These are phyloP conservation scores for Clonostachys solani DNA, from an alignment of 2,329 filamentous ascomycete genomes.

Conservation along the genomic window DNA sequence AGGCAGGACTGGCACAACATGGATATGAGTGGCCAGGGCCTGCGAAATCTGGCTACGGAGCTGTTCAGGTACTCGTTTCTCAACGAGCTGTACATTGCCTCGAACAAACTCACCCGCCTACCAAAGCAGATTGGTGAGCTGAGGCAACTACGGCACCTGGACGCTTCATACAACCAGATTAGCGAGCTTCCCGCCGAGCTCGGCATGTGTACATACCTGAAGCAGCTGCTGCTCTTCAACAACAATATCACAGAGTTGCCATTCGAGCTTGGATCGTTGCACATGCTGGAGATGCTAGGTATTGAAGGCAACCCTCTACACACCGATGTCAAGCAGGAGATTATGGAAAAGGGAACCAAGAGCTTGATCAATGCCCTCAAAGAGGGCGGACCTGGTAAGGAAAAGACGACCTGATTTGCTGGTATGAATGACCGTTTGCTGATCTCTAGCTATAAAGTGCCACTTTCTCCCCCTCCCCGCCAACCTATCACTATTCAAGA, in stretches of 20 bases:
- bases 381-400: constrained; percentile 79
- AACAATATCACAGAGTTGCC: constrained; percentile 83
- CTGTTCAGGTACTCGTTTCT: constrained; percentile 88
- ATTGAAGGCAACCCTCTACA: constrained; percentile 89
- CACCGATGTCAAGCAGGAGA: constrained; percentile 69
- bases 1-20: constrained; percentile 88
- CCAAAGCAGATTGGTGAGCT: constrained; percentile 79
- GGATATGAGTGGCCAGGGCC: constrained; percentile 92
- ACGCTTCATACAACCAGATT: constrained; percentile 86
- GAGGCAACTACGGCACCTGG: constrained; percentile 75
- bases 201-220: constrained; percentile 93
- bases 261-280: constrained; percentile 82
- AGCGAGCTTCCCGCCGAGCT: constrained; percentile 81
- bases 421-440: neutral
- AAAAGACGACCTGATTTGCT: constrained; percentile 10
- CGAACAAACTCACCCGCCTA: constrained; percentile 82
- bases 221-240: constrained; percentile 82
- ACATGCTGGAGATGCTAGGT: constrained; percentile 82
- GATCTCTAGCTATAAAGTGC: constrained; percentile 45
- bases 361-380: constrained; percentile 78
- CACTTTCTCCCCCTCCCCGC: constrained; percentile 71
- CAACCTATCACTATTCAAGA: constrained; percentile 75
- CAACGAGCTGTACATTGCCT: constrained; percentile 87
- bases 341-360: constrained; percentile 84
- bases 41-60: constrained; percentile 74